phyloP scores from a whole-genome alignment of 345 rosid species.

The Hibiscus mutabilis region DNA sequence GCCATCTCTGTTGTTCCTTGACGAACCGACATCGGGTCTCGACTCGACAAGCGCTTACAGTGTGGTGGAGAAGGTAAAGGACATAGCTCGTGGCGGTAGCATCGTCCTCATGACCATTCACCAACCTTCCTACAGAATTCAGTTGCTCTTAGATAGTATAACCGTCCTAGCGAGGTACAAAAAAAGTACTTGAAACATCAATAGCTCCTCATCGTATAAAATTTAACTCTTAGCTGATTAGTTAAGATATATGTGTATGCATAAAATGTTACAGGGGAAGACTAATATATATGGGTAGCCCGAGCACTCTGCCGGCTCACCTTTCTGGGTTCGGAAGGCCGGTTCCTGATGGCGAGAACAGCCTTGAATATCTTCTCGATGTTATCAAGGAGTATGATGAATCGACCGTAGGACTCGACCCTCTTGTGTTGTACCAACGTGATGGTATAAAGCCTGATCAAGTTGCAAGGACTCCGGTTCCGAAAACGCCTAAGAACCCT shows the following conservation, averaged over 20 bases:
- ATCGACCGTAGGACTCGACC: conserved; percentile 52
- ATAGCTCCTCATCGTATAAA: neutral
- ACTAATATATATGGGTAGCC: conserved; percentile 12
- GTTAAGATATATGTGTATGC: neutral
- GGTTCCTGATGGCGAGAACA: conserved; percentile 67
- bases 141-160: conserved; percentile 12
- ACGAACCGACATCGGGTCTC: conserved; percentile 88
- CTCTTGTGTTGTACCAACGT: conserved; percentile 48
- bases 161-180: conserved; percentile 13
- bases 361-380: conserved; percentile 68
- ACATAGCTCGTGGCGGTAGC: conserved; percentile 66
- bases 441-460: conserved; percentile 54
- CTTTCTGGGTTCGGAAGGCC: conserved; percentile 65
- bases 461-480: conserved; percentile 35
- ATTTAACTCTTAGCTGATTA: neutral
- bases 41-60: conserved; percentile 80
- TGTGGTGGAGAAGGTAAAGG: conserved; percentile 82
- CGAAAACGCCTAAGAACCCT: conserved; percentile 27
- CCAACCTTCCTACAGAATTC: conserved; percentile 19
- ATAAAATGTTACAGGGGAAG: conserved; percentile 10
- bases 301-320: conserved; percentile 27
- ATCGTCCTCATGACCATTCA: conserved; percentile 34
- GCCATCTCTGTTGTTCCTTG: conserved; percentile 69
- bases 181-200: neutral
- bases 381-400: conserved; percentile 71